phyloP scores from a whole-genome alignment of 176 grass and related monocot species.

The Puya raimondii region DNA sequence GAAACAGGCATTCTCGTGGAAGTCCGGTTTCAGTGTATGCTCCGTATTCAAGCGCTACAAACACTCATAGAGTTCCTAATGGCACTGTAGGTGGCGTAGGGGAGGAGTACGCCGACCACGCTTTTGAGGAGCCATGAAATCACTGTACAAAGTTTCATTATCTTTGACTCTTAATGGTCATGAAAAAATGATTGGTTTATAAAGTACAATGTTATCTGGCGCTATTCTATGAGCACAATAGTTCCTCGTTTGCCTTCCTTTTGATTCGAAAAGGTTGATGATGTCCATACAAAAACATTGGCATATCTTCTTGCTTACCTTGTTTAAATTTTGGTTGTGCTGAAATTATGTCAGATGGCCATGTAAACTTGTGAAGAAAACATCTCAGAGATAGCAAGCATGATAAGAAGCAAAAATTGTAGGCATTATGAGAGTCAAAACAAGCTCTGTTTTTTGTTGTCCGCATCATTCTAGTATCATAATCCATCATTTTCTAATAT shows the following conservation, averaged over 20 bases:
- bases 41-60: conserved; percentile 27
- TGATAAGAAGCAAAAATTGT: neutral
- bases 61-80: conserved; percentile 31
- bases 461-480: too few relatives aligned
- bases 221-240: neutral
- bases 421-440: too few relatives aligned
- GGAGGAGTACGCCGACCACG: conserved; percentile 42
- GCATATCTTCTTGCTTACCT: neutral
- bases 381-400: neutral
- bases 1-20: conserved; percentile 47
- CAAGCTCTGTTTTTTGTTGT: too few relatives aligned
- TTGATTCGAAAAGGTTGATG: neutral
- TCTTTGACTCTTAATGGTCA: neutral
- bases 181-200: neutral
- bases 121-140: conserved; percentile 35
- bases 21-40: conserved; percentile 42
- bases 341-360: neutral
- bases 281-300: neutral
- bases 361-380: neutral
- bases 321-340: neutral
- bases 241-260: neutral
- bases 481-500: too few relatives aligned
- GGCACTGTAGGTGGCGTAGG: conserved; percentile 12
- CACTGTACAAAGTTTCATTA: neutral
- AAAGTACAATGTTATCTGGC: neutral